These are phyloP conservation scores for Lachnellula hyalina DNA, from an alignment of 2,329 filamentous ascomycete species.

Conservation along the genomic window DNA sequence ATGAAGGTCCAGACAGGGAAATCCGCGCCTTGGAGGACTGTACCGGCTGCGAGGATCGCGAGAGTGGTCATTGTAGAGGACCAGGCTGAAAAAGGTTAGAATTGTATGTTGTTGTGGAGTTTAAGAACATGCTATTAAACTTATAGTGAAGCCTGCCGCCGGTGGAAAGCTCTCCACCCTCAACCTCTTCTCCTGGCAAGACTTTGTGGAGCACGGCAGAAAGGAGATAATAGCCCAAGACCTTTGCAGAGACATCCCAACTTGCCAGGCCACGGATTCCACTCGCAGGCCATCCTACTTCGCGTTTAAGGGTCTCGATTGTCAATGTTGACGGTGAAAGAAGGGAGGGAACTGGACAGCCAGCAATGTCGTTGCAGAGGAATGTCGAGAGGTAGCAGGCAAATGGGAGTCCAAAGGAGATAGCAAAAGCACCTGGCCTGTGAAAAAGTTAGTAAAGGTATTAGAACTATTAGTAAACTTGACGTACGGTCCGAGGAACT, in stretches of 20 bases:
- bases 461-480: background rate
- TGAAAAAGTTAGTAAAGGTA: constrained; percentile 6
- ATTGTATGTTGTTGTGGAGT: background rate
- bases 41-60: constrained; percentile 67
- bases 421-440: constrained; percentile 69
- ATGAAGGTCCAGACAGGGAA: constrained; percentile 92
- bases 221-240: constrained; percentile 71
- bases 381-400: constrained; percentile 77
- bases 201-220: constrained; percentile 70
- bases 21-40: constrained; percentile 68
- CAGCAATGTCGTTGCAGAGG: constrained; percentile 85
- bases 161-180: constrained; percentile 64
- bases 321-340: constrained; percentile 67
- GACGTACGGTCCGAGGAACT: constrained; percentile 33
- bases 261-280: constrained; percentile 68
- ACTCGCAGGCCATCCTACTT: constrained; percentile 73
- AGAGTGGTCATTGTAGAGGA: constrained; percentile 69
- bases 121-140: constrained; percentile 57
- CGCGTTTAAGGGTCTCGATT: constrained; percentile 66
- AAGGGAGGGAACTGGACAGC: constrained; percentile 81
- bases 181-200: constrained; percentile 65
- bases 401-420: constrained; percentile 75
- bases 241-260: constrained; percentile 62
- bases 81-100: constrained; percentile 52
- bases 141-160: constrained; percentile 78